phyloP scores from a whole-genome alignment of 305 asterid species.

The Solanum hybrid region DNA sequence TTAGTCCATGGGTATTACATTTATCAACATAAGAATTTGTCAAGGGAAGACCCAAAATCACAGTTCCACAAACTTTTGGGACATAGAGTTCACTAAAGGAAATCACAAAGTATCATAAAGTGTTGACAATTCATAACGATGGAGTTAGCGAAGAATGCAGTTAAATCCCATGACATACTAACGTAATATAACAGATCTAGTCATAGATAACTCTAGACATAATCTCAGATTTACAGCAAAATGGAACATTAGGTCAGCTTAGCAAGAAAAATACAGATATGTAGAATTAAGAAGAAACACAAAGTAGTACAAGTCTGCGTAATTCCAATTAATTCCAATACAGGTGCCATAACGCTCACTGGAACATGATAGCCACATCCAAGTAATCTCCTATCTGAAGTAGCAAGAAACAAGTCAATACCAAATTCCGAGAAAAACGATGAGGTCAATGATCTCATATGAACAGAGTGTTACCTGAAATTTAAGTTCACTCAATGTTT shows the following conservation, averaged over 20 bases:
- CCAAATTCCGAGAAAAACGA: not conserved
- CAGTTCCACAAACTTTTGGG: not conserved
- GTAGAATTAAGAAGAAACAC: not conserved
- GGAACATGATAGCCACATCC: conserved; percentile 5
- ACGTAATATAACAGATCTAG: not conserved
- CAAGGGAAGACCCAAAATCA: not conserved
- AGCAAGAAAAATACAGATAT: not conserved
- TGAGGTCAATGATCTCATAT: not conserved
- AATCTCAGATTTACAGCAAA: not conserved
- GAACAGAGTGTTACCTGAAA: not conserved
- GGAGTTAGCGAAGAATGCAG: not conserved
- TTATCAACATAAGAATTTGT: not conserved
- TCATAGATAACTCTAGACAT: not conserved
- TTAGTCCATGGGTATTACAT: not conserved
- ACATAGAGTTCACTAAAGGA: not conserved
- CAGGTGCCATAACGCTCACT: not conserved
- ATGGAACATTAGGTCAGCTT: not conserved
- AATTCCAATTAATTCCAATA: not conserved
- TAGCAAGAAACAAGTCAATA: not conserved
- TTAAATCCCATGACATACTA: not conserved
- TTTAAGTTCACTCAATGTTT: not conserved
- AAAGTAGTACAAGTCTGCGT: not conserved
- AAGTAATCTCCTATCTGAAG: conserved; percentile 4
- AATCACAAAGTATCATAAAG: not conserved
- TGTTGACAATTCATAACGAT: not conserved